phyloP scores from a whole-genome alignment of 306 rosid species.

The Vicia faba region DNA sequence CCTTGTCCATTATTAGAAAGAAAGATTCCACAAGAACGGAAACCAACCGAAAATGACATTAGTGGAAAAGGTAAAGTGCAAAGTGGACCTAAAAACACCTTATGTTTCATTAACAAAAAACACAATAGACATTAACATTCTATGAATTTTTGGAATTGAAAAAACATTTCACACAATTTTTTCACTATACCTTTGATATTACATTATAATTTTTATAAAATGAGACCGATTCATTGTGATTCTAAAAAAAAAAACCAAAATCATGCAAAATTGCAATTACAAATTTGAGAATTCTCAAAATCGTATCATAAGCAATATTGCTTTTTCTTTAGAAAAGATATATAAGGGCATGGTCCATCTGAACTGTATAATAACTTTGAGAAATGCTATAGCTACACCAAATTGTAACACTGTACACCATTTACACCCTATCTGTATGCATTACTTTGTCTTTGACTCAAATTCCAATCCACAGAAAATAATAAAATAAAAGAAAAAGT shows the following conservation, averaged over 20 bases:
- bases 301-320: constrained; percentile 13
- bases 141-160: not conserved
- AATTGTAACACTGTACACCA: no score
- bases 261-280: constrained; percentile 4
- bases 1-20: constrained; percentile 34
- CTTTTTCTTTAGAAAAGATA: constrained; percentile 40
- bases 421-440: no score
- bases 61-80: constrained; percentile 28
- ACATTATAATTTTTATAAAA: no score
- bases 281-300: not conserved
- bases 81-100: constrained; percentile 19
- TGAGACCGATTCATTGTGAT: no score
- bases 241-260: not conserved
- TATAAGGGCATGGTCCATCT: constrained; percentile 13
- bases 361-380: constrained; percentile 39
- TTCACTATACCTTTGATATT: no score
- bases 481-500: no score
- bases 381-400: no score
- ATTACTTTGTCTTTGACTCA: no score
- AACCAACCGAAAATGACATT: constrained; percentile 32
- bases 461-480: no score
- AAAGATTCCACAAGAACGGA: constrained; percentile 33
- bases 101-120: constrained; percentile 7
- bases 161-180: not conserved
- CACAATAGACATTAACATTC: not conserved